phyloP scores from a whole-genome alignment of 495 filamentous ascomycete species.

The Aspergillus sclerotioniger region DNA sequence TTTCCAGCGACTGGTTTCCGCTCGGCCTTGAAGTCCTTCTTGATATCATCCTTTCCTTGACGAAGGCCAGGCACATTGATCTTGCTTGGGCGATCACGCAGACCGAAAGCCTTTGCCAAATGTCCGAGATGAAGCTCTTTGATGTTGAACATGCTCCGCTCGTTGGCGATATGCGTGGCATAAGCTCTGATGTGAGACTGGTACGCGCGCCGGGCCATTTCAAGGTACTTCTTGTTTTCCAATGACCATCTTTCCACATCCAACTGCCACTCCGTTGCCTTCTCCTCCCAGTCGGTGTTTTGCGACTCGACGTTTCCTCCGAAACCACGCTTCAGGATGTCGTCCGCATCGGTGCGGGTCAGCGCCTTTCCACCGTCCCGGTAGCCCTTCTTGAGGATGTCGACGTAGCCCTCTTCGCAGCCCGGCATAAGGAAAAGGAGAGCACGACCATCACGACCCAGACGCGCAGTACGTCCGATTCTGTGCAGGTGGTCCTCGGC shows the following conservation, averaged over 20 bases:
- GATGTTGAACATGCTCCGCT: slow-evolving; percentile 83
- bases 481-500: slow-evolving; percentile 90
- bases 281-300: slow-evolving; percentile 61
- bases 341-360: slow-evolving; percentile 54
- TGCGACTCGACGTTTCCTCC: slow-evolving; percentile 39
- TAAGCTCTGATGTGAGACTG: slow-evolving; percentile 93
- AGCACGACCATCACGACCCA: slow-evolving; percentile 84
- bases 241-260: slow-evolving; percentile 70
- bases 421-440: slow-evolving; percentile 87
- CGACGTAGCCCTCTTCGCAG: slow-evolving; percentile 83
- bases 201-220: slow-evolving; percentile 76
- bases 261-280: slow-evolving; percentile 75
- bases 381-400: slow-evolving; percentile 61
- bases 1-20: slow-evolving; percentile 34
- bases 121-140: slow-evolving; percentile 87
- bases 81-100: slow-evolving; percentile 83
- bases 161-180: slow-evolving; percentile 82
- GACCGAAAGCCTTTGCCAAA: slow-evolving; percentile 85
- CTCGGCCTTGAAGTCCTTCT: slow-evolving; percentile 49
- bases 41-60: slow-evolving; percentile 40
- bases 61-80: slow-evolving; percentile 71
- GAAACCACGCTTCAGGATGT: slow-evolving; percentile 62
- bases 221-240: slow-evolving; percentile 58
- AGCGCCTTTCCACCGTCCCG: slow-evolving; percentile 55
- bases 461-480: slow-evolving; percentile 90